Evolutionary conservation across 1,284 basidiomycete genomes (phyloP).

Genomic region (Leucoagaricus sp.): DNA sequence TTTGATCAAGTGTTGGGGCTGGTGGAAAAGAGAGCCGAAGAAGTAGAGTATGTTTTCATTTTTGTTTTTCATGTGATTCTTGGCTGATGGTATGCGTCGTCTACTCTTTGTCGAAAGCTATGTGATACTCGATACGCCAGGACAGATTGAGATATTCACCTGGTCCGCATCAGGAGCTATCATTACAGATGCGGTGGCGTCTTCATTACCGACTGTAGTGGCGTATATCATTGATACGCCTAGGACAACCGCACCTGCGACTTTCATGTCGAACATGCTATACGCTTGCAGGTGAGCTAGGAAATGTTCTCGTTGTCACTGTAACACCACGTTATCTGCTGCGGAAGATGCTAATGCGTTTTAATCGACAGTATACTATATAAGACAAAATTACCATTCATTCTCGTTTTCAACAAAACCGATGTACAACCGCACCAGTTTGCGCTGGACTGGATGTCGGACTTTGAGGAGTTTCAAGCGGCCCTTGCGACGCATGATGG

Average conservation of each 20-base stretch:
- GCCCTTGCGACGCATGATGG: constrained; percentile 68
- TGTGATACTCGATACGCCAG: constrained; percentile 95
- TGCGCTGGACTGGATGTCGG: constrained; percentile 97
- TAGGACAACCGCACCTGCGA: constrained; percentile 91
- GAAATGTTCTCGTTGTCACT: neutral
- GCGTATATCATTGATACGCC: constrained; percentile 99
- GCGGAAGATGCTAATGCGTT: neutral
- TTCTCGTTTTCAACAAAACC: constrained; percentile 99
- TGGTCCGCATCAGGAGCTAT: constrained; percentile 99
- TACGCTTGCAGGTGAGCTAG: constrained; percentile 89
- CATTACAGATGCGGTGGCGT: constrained; percentile 97
- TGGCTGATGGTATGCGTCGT: neutral
- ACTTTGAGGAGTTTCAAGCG: constrained; percentile 89
- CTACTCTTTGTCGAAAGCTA: constrained; percentile 73
- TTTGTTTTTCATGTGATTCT: constrained; percentile 3
- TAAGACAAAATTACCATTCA: constrained; percentile 97
- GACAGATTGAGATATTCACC: constrained; percentile 99
- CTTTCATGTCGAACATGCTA: constrained; percentile 99
- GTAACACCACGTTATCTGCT: neutral
- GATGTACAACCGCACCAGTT: constrained; percentile 91
- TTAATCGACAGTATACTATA: constrained; percentile 80
- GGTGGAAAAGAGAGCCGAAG: constrained; percentile 88
- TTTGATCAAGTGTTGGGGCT: constrained; percentile 96
- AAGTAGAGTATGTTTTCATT: constrained; percentile 74
- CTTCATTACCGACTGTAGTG: constrained; percentile 90